These are phyloP conservation scores for Amaranthus cruentus DNA, from an alignment of 148 eudicot genomes.

Conservation along the genomic window DNA sequence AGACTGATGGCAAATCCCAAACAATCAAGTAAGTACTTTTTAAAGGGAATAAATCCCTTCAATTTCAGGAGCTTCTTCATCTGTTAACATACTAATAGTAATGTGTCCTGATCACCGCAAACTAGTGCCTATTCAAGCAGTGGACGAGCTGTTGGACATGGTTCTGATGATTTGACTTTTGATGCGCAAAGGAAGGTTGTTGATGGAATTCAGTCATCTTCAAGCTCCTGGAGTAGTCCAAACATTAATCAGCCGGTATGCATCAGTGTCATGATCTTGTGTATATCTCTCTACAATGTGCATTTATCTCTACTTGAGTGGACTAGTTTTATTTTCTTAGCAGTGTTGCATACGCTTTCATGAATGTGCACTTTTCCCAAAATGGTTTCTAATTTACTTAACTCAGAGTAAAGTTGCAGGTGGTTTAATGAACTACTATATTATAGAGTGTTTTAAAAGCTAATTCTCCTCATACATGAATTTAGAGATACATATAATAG, in stretches of 20 bases:
- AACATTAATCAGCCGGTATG: conserved; percentile 57
- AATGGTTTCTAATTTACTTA: no score
- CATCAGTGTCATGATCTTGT: neutral
- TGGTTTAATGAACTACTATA: no score
- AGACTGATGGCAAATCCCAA: conserved; percentile 36
- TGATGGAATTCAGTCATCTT: conserved; percentile 44
- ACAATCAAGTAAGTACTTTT: conserved; percentile 43
- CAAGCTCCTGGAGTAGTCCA: conserved; percentile 53
- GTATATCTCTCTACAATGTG: neutral
- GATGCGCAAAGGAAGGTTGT: conserved; percentile 43
- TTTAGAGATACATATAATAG: no score
- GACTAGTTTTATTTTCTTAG: no score
- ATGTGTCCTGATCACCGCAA: conserved; percentile 43
- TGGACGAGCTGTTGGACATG: conserved; percentile 36
- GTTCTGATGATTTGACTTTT: conserved; percentile 35
- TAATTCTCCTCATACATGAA: no score
- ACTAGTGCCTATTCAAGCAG: conserved; percentile 27
- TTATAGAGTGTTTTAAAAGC: no score
- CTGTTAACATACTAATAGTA: conserved; percentile 9
- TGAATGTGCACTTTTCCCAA: no score
- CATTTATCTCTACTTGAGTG: neutral
- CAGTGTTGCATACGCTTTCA: no score
- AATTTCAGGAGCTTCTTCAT: neutral
- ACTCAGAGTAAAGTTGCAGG: no score
- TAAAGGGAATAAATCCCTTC: neutral